Base-by-base conservation (phyloP, 2,329 filamentous ascomycete genomes). In the Diaporthe australafricana region DNA sequence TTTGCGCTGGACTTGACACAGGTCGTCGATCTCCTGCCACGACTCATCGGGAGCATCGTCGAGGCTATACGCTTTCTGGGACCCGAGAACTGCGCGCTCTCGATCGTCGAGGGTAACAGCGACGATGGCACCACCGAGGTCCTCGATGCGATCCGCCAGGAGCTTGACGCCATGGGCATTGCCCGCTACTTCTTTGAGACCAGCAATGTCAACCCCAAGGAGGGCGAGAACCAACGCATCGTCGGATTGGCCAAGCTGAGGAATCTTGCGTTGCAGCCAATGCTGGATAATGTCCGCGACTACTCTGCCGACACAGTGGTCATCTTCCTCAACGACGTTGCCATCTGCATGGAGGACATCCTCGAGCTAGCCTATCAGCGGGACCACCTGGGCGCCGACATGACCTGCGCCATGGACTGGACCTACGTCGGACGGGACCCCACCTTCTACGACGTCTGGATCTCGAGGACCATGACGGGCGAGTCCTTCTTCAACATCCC, bases 341-440 rank as follows among this genome's bases (percentile, higher is more conserved):
- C 85, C 2, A 78, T 81, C 6, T 90, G 88, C 71, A 52, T 81
- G 9, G 87, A 90, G 48, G 88, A 91, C 73, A 83, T 91, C 20
- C 81, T 92, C 4, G 89, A 91, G 77, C 80, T 91, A 1, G 75
- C 85, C 1, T 82, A 87, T 74, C 88, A 90, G 77, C 84, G 82
- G 32, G 75, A 72, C 7, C 74, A 74, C 3, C 86, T 87, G 47
- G 78, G 77, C 2, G 88, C 88, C 9, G 85, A 88, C 76, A 89
- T 89, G 85, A 86, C 84, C 0, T 91, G 88, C 75, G 87, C 82
- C 7, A 86, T 91, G 83, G 89, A 91, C 77, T 91, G 88, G 88
- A 84, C 82, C 0, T 85, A 84, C 52, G 78, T 81, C 3, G 84
- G 81, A 0, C 67, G 68, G 0, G 79, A 85, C 2, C 84, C 85